Conservation (phyloP, 257 asterid genomes). For the Datura wrightii region DNA sequence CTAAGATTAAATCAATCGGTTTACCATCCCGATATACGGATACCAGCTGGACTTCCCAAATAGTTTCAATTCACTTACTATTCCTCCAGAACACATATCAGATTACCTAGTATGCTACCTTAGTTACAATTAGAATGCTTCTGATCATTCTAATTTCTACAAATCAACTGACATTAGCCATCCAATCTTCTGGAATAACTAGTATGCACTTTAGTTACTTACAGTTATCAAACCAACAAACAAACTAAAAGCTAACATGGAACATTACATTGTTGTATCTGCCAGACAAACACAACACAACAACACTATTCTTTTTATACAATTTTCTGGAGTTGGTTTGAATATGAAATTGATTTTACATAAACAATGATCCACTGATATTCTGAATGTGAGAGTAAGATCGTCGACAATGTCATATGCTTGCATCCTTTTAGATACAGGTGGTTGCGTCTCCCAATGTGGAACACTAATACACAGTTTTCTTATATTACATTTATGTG, state of each 20-base stretch:
- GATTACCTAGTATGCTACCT: too few relatives aligned
- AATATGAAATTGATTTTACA: neutral
- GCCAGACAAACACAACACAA: neutral
- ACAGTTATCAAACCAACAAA: too few relatives aligned
- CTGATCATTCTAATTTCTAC: neutral
- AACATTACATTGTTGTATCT: neutral
- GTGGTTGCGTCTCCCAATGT: neutral
- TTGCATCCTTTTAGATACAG: constrained; percentile 10
- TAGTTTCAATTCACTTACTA: too few relatives aligned
- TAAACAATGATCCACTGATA: neutral
- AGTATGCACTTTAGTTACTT: neutral
- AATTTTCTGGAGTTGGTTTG: neutral
- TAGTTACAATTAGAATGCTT: too few relatives aligned
- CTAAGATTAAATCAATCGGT: too few relatives aligned
- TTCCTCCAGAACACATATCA: too few relatives aligned
- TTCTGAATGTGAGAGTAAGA: neutral
- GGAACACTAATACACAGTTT: neutral
- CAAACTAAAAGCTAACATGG: neutral
- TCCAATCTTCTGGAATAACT: neutral
- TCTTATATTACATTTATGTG: neutral
- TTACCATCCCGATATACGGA: too few relatives aligned
- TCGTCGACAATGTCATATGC: too few relatives aligned
- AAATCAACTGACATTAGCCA: neutral
- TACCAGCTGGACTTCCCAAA: too few relatives aligned
- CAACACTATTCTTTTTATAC: neutral